phyloP scores from a whole-genome alignment of 2,329 filamentous ascomycete genomes.

The Amylocarpus encephaloides region DNA sequence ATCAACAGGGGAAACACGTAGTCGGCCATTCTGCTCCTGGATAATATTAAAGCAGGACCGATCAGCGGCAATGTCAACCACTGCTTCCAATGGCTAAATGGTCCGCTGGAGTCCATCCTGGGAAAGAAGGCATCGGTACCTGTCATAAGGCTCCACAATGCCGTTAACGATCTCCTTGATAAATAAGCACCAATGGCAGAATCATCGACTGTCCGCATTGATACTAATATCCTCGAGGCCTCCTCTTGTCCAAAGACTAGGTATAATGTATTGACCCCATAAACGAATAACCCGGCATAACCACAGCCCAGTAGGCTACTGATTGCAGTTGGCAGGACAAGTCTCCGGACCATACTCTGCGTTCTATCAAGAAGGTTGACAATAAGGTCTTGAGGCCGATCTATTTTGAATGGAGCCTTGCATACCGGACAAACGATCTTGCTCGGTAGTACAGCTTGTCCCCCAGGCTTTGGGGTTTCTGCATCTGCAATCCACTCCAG shows the following conservation, averaged over 20 bases:
- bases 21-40: slow-evolving; percentile 58
- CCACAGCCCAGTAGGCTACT: slow-evolving; percentile 35
- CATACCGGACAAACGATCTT: slow-evolving; percentile 83
- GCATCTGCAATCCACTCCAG: slow-evolving; percentile 91
- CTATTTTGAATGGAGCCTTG: slow-evolving; percentile 71
- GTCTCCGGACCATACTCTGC: slow-evolving; percentile 15
- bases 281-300: slow-evolving; percentile 46
- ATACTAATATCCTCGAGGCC: slow-evolving; percentile 32
- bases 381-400: slow-evolving; percentile 66
- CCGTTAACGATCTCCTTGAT: not conserved
- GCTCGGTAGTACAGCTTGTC: slow-evolving; percentile 42
- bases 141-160: not conserved
- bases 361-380: slow-evolving; percentile 38
- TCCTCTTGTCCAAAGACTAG: slow-evolving; percentile 60
- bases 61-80: slow-evolving; percentile 58
- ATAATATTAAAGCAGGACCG: slow-evolving; percentile 60
- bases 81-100: slow-evolving; percentile 13
- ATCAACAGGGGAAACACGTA: slow-evolving; percentile 30
- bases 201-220: not conserved
- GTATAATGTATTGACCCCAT: slow-evolving; percentile 58
- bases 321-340: slow-evolving; percentile 26
- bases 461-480: slow-evolving; percentile 55
- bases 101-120: not conserved
- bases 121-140: slow-evolving; percentile 27
- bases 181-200: not conserved